Percentiles rank a stretch among this genome's conserved stretches.
Evolutionary conservation across 257 asterid genomes (phyloP).

Genomic region (Solanum pimpinellifolium): DNA sequence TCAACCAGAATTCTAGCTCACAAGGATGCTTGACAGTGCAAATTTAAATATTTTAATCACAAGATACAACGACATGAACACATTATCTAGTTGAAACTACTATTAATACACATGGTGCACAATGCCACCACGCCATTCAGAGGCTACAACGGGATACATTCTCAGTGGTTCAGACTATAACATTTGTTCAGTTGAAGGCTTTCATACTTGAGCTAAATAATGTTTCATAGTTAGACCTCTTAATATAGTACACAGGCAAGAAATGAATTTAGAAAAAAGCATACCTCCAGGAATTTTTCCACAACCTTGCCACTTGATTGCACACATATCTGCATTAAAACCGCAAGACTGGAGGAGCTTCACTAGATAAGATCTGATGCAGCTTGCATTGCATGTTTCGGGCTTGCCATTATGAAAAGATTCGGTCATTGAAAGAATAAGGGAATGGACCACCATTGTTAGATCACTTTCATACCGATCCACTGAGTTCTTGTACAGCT

Average conservation of each 20-base stretch:
- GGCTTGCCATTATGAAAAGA: conserved; percentile 11
- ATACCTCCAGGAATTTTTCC: conserved; percentile 45
- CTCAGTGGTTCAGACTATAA: not conserved
- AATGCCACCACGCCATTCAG: not conserved
- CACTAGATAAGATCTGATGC: conserved; percentile 30
- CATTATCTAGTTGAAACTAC: not conserved
- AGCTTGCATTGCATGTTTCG: conserved; percentile 25
- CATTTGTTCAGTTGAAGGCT: not conserved
- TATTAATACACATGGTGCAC: not conserved
- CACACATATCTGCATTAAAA: conserved; percentile 35
- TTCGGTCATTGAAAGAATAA: conserved; percentile 25
- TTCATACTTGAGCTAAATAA: not conserved
- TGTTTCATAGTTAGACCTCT: not conserved
- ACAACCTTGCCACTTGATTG: conserved; percentile 29
- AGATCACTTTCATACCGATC: conserved; percentile 30
- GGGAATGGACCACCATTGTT: conserved; percentile 28
- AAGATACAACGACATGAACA: not conserved
- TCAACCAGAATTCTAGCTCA: not conserved
- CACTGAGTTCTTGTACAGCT: conserved; percentile 19
- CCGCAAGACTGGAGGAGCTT: conserved; percentile 34
- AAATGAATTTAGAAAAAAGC: not conserved
- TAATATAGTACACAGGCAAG: not conserved
- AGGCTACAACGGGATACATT: not conserved
- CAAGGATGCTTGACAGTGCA: not conserved
- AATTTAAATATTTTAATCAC: not conserved